Evolutionary conservation across 148 eudicot genomes (phyloP).

Genomic region (Heliosperma pusillum): DNA sequence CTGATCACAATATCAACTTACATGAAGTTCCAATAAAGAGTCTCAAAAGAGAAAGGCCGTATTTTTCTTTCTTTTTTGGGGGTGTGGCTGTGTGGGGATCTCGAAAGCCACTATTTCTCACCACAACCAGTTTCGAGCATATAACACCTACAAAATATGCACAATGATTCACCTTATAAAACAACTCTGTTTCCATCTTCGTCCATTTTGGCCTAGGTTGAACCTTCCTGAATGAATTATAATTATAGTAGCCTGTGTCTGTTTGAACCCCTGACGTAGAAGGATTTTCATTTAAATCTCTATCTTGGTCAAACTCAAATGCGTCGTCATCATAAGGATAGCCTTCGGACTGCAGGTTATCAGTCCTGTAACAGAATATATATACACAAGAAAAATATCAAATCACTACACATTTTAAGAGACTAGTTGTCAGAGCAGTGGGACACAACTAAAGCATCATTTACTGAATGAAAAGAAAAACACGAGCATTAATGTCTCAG

Average conservation of each 20-base stretch:
- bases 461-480: not conserved
- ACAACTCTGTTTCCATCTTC: constrained; percentile 76
- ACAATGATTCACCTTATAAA: constrained; percentile 57
- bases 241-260: constrained; percentile 47
- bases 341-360: constrained; percentile 28
- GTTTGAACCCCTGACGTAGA: constrained; percentile 30
- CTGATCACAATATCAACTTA: not conserved
- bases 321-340: constrained; percentile 38
- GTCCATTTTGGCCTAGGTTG: constrained; percentile 62
- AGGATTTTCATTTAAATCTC: constrained; percentile 32
- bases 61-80: not conserved
- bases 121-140: not conserved
- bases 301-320: constrained; percentile 36
- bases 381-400: constrained; percentile 1
- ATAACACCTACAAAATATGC: too few species aligned
- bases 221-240: constrained; percentile 51
- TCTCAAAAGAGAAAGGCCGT: not conserved
- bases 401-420: not conserved
- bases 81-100: not conserved
- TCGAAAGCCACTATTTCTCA: not conserved
- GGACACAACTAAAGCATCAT: not conserved
- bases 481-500: not conserved
- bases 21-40: not conserved
- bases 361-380: constrained; percentile 36
- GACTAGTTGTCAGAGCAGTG: not conserved